These are phyloP conservation scores for Fusarium mundagurra DNA, from an alignment of 2,329 filamentous ascomycete species.

Conservation along the genomic window DNA sequence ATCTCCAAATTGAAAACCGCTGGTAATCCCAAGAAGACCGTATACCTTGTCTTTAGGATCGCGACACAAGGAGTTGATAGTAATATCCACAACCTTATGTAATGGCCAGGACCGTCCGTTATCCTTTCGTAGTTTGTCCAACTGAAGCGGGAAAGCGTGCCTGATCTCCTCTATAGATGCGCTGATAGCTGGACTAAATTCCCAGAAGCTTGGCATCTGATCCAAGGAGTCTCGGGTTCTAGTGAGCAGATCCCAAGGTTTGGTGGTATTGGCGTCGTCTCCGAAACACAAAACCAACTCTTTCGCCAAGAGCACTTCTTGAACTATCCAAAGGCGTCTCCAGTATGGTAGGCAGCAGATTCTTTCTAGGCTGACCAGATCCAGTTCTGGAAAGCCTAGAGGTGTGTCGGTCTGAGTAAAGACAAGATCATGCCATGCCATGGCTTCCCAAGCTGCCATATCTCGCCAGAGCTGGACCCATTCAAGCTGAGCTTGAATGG, in stretches of 20 bases:
- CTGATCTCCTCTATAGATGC: not conserved
- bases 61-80: not conserved
- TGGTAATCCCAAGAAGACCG: not conserved
- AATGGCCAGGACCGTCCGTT: not conserved
- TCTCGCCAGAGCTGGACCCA: not conserved
- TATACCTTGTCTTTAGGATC: not conserved
- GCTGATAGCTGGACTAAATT: not conserved
- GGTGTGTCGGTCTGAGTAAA: not conserved
- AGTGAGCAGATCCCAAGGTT: not conserved
- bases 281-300: not conserved
- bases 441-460: not conserved
- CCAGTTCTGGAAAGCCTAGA: not conserved
- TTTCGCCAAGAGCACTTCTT: not conserved
- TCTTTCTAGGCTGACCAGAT: not conserved
- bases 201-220: not conserved
- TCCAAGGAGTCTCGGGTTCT: not conserved
- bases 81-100: not conserved
- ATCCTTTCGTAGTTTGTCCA: not conserved
- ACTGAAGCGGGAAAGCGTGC: not conserved
- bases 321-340: not conserved
- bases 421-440: not conserved
- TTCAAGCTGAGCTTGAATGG: not conserved
- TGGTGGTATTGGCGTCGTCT: not conserved
- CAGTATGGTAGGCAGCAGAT: not conserved
- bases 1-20: not conserved